Conservation (phyloP, 768 basidiomycete genomes). For the Infundibulicybe gibba region DNA sequence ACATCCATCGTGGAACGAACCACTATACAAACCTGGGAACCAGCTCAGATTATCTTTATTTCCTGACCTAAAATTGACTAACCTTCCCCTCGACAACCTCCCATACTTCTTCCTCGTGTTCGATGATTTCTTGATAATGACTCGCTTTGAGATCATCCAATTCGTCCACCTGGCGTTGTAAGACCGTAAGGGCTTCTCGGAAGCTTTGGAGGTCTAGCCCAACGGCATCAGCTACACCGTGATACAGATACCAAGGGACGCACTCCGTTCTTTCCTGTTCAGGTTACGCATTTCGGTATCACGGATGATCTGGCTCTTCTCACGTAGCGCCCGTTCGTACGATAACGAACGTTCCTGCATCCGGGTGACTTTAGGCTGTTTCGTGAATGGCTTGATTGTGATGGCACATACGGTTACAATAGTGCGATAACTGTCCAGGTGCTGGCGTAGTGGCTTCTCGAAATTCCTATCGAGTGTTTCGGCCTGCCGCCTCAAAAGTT, state of each 20-base stretch:
- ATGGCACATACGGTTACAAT: slow-evolving; percentile 61
- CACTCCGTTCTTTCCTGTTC: slow-evolving; percentile 84
- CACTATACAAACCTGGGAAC: slow-evolving; percentile 63
- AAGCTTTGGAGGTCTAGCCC: slow-evolving; percentile 80
- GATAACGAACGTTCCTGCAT: slow-evolving; percentile 76
- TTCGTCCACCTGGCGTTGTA: slow-evolving; percentile 90
- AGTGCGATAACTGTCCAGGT: slow-evolving; percentile 74
- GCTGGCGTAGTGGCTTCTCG: slow-evolving; percentile 85
- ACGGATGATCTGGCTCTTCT: slow-evolving; percentile 82
- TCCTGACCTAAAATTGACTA: slow-evolving; percentile 6
- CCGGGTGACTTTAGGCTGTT: background rate
- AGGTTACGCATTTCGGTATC: slow-evolving; percentile 83
- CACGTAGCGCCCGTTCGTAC: slow-evolving; percentile 79
- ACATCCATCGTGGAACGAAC: slow-evolving; percentile 91
- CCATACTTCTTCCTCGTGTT: slow-evolving; percentile 97
- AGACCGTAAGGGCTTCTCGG: slow-evolving; percentile 72
- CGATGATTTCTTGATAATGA: slow-evolving; percentile 87
- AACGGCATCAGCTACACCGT: slow-evolving; percentile 4
- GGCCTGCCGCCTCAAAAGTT: slow-evolving; percentile 41
- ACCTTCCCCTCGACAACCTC: slow-evolving; percentile 86
- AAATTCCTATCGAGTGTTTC: slow-evolving; percentile 85
- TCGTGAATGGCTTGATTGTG: too few species aligned
- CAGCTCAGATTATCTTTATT: slow-evolving; percentile 2
- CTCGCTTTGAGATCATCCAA: slow-evolving; percentile 80
- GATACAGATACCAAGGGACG: slow-evolving; percentile 17